Percentiles rank a stretch among this genome's conserved stretches.
These are phyloP conservation scores for Emergomyces pasteurianus DNA, from an alignment of 2,329 filamentous ascomycete species.

Conservation along the genomic window DNA sequence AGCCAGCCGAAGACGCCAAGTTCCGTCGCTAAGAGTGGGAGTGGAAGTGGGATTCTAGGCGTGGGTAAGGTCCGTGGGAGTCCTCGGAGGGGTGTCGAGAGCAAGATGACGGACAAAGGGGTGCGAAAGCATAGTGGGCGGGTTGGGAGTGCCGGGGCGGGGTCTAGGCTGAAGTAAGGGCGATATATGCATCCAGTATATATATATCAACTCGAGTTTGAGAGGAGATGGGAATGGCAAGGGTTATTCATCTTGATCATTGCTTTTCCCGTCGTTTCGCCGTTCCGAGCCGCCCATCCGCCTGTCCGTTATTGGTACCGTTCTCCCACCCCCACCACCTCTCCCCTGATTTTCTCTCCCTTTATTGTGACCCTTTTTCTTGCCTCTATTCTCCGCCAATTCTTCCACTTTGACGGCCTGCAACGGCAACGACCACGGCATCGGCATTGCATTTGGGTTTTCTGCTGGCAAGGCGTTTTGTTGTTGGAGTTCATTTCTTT, in stretches of 20 bases:
- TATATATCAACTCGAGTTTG: neutral
- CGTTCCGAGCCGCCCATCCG: neutral
- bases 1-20: constrained; percentile 34
- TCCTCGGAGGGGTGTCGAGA: constrained; percentile 32
- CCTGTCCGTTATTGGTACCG: neutral
- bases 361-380: too few species aligned
- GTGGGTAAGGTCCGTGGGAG: constrained; percentile 54
- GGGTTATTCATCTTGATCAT: too few species aligned
- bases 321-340: neutral
- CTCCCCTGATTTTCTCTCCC: too few species aligned
- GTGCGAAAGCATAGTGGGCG: constrained; percentile 37
- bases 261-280: neutral
- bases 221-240: neutral
- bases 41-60: constrained; percentile 38
- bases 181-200: neutral
- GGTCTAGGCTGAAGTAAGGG: neutral
- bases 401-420: neutral
- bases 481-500: neutral
- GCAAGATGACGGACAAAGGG: constrained; percentile 29
- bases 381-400: neutral
- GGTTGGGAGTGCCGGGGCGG: constrained; percentile 31
- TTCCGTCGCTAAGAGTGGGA: constrained; percentile 40
- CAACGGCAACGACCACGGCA: neutral
- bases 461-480: neutral
- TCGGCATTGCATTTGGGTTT: neutral